Evolutionary conservation across 805 yeast species (phyloP).

Genomic region (Candida nitratophila): DNA sequence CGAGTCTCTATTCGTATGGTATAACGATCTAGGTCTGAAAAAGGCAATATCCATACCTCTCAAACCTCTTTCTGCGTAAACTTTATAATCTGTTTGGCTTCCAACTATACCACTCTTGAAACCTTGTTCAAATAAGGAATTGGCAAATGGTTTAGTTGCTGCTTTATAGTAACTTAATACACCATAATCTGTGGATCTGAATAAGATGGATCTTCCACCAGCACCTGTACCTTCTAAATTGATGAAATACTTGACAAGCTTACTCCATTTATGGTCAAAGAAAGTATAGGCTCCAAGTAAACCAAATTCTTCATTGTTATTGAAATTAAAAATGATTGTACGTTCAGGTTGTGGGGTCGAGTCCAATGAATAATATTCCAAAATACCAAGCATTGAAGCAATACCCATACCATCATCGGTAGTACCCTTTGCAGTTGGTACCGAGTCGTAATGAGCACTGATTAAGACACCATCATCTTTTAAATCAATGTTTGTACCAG

Average conservation of each 20-base stretch:
- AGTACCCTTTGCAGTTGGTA: conserved; percentile 79
- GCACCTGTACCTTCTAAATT: conserved; percentile 93
- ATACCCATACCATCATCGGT: conserved; percentile 92
- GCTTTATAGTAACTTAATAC: conserved; percentile 50
- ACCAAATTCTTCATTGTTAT: conserved; percentile 87
- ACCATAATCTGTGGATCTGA: conserved; percentile 77
- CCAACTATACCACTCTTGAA: conserved; percentile 63
- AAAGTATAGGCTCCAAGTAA: conserved; percentile 75
- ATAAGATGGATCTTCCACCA: conserved; percentile 76
- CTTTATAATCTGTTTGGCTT: conserved; percentile 82
- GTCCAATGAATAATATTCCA: conserved; percentile 37
- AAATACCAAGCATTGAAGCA: conserved; percentile 68
- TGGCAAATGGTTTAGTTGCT: conserved; percentile 67
- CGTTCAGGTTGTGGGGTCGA: conserved; percentile 49
- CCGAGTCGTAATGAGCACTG: conserved; percentile 87
- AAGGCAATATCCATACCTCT: conserved; percentile 90
- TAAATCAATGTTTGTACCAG: conserved; percentile 50
- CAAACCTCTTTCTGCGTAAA: conserved; percentile 59
- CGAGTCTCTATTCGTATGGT: conserved; percentile 73
- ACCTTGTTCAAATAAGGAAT: conserved; percentile 78
- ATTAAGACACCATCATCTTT: conserved; percentile 55
- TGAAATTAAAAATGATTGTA: conserved; percentile 76
- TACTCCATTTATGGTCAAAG: conserved; percentile 65
- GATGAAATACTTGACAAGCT: conserved; percentile 54
- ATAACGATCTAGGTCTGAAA: conserved; percentile 74